These are phyloP conservation scores for Penicillium cataractarum DNA, from an alignment of 495 filamentous ascomycete genomes.

Conservation along the genomic window DNA sequence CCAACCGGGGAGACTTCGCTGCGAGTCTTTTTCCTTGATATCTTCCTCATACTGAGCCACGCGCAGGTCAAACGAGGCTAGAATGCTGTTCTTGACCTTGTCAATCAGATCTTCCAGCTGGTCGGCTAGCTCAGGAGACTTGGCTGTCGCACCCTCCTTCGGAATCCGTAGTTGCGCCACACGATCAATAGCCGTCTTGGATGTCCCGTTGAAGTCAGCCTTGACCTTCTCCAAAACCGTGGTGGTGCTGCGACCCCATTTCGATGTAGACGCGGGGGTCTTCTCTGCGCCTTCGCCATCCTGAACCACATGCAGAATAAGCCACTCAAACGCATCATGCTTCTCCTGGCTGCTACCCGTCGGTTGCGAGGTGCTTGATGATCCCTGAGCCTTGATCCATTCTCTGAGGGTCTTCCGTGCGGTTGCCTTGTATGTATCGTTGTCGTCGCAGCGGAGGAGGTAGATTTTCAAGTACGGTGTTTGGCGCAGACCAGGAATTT, in stretches of 20 bases:
- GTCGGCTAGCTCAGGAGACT: conserved; percentile 68
- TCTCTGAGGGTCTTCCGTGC: conserved; percentile 79
- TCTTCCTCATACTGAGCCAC: conserved; percentile 97
- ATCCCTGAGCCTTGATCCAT: conserved; percentile 82
- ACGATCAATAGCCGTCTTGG: conserved; percentile 76
- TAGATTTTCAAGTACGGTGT: conserved; percentile 94
- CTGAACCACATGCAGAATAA: conserved; percentile 88
- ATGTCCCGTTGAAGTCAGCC: conserved; percentile 86
- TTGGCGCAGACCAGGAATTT: conserved; percentile 90
- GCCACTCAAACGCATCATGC: conserved; percentile 97
- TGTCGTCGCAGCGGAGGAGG: conserved; percentile 89
- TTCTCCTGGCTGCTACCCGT: conserved; percentile 63
- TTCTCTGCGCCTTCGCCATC: conserved; percentile 65
- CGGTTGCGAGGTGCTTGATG: conserved; percentile 40
- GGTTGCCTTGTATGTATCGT: conserved; percentile 83
- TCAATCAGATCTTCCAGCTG: conserved; percentile 81
- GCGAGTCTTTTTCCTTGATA: conserved; percentile 88
- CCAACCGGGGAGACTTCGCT: conserved; percentile 90
- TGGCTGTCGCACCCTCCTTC: conserved; percentile 47
- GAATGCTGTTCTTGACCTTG: conserved; percentile 84
- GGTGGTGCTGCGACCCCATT: conserved; percentile 78
- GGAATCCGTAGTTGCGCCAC: conserved; percentile 82
- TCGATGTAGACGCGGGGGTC: conserved; percentile 64
- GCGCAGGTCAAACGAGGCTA: conserved; percentile 86
- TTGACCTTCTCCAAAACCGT: conserved; percentile 89